These are phyloP conservation scores for Earliella scabrosa DNA, from an alignment of 1,284 basidiomycete genomes.

Conservation along the genomic window DNA sequence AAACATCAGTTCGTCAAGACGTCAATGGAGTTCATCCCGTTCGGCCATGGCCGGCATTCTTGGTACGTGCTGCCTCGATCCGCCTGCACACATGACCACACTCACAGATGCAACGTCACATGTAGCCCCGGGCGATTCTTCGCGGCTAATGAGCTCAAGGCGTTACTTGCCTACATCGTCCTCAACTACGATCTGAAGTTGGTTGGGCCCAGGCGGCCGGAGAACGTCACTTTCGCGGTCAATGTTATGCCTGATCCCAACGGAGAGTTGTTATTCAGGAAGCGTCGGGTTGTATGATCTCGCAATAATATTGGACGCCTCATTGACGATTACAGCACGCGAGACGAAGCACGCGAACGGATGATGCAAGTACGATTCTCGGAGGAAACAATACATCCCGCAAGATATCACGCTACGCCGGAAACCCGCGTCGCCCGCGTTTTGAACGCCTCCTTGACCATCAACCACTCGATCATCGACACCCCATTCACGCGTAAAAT, in stretches of 20 bases:
- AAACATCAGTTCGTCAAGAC: constrained; percentile 40
- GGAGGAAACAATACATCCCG: too few species aligned
- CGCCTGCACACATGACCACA: background rate
- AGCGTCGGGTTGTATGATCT: background rate
- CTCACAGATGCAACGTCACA: background rate
- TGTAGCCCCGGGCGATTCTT: constrained; percentile 49
- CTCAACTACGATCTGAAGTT: constrained; percentile 44
- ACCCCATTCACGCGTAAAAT: constrained; percentile 14
- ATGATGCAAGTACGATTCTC: too few species aligned
- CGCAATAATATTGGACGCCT: too few species aligned
- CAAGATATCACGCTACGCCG: background rate
- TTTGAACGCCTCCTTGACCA: constrained; percentile 25
- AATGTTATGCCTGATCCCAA: background rate
- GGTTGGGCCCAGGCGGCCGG: background rate
- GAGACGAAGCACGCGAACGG: too few species aligned
- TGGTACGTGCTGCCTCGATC: constrained; percentile 13
- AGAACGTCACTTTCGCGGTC: background rate
- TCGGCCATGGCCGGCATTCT: constrained; percentile 33
- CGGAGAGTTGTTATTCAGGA: constrained; percentile 10
- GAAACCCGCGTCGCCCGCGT: background rate
- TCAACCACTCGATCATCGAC: constrained; percentile 22
- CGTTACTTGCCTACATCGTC: constrained; percentile 47
- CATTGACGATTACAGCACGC: too few species aligned
- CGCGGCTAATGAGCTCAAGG: constrained; percentile 48
- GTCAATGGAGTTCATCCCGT: constrained; percentile 27